phyloP scores from a whole-genome alignment of 768 basidiomycete species.

The Amanita pseudoporphyria region DNA sequence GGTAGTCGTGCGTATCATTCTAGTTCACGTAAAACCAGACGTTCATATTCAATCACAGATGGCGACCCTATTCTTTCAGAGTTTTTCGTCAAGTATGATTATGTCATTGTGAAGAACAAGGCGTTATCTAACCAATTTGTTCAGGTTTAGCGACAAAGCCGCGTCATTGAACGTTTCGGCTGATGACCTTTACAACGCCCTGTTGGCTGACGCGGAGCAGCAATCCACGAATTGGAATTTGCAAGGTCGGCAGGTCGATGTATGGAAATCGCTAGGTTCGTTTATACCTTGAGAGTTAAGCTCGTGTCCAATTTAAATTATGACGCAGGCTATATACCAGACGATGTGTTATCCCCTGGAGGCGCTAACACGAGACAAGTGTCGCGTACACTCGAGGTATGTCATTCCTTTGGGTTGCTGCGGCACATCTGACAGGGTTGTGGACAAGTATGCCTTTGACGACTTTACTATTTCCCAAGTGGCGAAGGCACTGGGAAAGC shows the following conservation, averaged over 20 bases:
- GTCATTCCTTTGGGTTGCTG: slow-evolving; percentile 1
- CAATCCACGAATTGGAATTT: slow-evolving; percentile 54
- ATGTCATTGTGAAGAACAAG: neutral
- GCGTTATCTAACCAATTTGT: neutral
- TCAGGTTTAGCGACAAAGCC: slow-evolving; percentile 45
- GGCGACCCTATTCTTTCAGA: slow-evolving; percentile 56
- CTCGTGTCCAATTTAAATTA: neutral
- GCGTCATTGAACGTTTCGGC: slow-evolving; percentile 36
- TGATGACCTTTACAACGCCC: slow-evolving; percentile 41
- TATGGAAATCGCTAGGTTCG: slow-evolving; percentile 36
- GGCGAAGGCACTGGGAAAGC: slow-evolving; percentile 41
- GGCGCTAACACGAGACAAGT: slow-evolving; percentile 56
- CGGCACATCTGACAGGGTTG: neutral
- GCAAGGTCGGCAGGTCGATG: slow-evolving; percentile 47
- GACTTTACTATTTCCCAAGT: slow-evolving; percentile 62
- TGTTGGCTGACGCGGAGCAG: slow-evolving; percentile 48
- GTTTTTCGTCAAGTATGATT: slow-evolving; percentile 47
- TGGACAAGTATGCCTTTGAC: slow-evolving; percentile 44
- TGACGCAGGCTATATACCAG: slow-evolving; percentile 27
- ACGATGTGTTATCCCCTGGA: slow-evolving; percentile 32
- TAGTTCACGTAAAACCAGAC: no score
- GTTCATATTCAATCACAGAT: no score
- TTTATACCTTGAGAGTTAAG: neutral
- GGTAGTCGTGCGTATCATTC: no score
- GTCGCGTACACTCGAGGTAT: slow-evolving; percentile 51